Evolutionary conservation across 2,329 filamentous ascomycete genomes (phyloP).

Genomic region (Diaporthe citrichinensis): DNA sequence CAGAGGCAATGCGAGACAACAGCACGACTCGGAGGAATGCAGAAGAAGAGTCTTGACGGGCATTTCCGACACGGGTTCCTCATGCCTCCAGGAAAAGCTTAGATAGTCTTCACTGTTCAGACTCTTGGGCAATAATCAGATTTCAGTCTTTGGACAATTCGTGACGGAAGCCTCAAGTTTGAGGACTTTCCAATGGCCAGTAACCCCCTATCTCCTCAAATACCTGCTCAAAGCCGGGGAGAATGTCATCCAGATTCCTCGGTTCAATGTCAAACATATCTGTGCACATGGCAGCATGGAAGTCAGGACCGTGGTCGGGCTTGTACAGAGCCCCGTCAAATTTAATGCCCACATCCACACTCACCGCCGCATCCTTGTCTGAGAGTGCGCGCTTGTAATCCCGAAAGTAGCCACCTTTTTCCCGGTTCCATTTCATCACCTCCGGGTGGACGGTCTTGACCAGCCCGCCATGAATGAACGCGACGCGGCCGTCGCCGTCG

Average conservation of each 20-base stretch:
- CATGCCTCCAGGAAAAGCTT: too few species aligned
- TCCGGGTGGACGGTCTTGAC: conserved; percentile 48
- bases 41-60: too few species aligned
- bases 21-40: too few species aligned
- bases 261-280: conserved; percentile 42
- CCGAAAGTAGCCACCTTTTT: conserved; percentile 48
- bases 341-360: conserved; percentile 41
- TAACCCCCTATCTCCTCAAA: conserved; percentile 17
- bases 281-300: conserved; percentile 41
- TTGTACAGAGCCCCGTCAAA: conserved; percentile 41
- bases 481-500: conserved; percentile 45
- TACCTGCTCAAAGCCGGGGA: conserved; percentile 32
- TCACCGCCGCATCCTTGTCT: conserved; percentile 36
- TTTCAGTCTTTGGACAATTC: neutral
- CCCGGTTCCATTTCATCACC: conserved; percentile 47
- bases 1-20: neutral
- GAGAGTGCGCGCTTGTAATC: conserved; percentile 47
- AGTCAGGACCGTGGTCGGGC: conserved; percentile 31
- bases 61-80: too few species aligned
- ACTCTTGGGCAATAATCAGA: neutral
- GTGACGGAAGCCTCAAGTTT: neutral
- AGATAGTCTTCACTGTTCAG: neutral
- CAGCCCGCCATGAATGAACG: conserved; percentile 51
- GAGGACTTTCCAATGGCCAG: neutral
- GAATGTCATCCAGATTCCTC: conserved; percentile 41